Evolutionary conservation across 177 flowering plant species (phyloP), one percentile per base, ranked within the genome.

Genomic region (Vitis hybrid): DNA sequence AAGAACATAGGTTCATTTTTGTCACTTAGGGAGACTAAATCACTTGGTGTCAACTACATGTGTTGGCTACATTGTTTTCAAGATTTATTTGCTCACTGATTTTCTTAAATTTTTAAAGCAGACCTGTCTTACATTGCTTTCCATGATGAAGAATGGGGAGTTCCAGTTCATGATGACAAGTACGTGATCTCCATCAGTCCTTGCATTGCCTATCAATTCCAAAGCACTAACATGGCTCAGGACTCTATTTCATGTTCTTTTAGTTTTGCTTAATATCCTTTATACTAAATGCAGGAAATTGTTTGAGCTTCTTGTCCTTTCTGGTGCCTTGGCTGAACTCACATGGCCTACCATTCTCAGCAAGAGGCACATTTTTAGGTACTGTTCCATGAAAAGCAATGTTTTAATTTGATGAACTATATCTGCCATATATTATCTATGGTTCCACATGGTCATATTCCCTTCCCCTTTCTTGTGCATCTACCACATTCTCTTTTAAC

Each of bases 121-220:
- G 98, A 91, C 68, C 90, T 90, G 31, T 68, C 71, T 16, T 87
- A 93, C 81, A 85, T 81, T 78, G 84, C 89, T 76, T 91, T 91
- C 71, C 95, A 93, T 66, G 95, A 91, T 71, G 90, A 90, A 82
- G 98, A 89, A 80, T 89, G 93, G 91, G 93, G 93, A 69, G 80
- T 89, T 77, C 90, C 91, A 16, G 88, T 87, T 10, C 97, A 91
- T 34, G 95, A 90, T 76, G 98, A 93, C 79, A 93, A 78, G 98
- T 93, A 87, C 57, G 91, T 73, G 2, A 50, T 59, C 48, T 19
- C 7, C 45, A 18, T 26, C 29, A 31, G 52, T 67, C 61, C 16
- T 20, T 26, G 10, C 61, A 18, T 26, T 63, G 29, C 29, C 16
- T 31, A 50, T 39, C 56, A 53, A 11, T 68, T 15, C 10, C 16